Evolutionary conservation across 2,329 filamentous ascomycete genomes (phyloP).

Genomic region (Penicillium palitans): DNA sequence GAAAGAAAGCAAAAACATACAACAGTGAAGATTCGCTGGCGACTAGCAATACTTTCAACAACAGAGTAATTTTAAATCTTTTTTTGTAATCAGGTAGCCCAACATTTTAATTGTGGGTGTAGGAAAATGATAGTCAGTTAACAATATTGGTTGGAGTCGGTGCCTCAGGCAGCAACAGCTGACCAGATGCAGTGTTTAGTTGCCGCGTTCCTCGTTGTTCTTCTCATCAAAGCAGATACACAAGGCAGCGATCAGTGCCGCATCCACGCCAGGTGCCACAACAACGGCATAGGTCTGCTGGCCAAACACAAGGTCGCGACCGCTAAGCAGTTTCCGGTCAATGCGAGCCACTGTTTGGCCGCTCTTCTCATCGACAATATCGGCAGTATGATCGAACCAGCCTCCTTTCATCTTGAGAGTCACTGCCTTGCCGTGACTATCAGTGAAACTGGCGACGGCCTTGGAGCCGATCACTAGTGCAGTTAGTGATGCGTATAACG

Average conservation of each 20-base stretch:
- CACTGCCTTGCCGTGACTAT: conserved; percentile 47
- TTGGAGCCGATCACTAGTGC: conserved; percentile 26
- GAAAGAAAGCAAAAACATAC: too few species aligned
- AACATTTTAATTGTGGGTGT: too few species aligned
- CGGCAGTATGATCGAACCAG: conserved; percentile 58
- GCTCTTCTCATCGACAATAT: conserved; percentile 56
- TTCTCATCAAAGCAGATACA: conserved; percentile 69
- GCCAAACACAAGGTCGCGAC: conserved; percentile 58
- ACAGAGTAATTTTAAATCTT: too few species aligned
- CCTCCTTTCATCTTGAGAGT: conserved; percentile 61
- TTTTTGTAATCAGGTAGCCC: too few species aligned
- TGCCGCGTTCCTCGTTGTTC: conserved; percentile 50
- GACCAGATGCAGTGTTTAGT: too few species aligned
- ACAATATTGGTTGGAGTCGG: too few species aligned
- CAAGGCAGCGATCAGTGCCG: conserved; percentile 64
- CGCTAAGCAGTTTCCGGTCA: conserved; percentile 58
- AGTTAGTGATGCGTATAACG: conserved; percentile 8
- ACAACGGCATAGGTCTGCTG: conserved; percentile 67
- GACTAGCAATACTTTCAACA: too few species aligned
- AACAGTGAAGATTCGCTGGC: too few species aligned
- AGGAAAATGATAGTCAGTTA: too few species aligned
- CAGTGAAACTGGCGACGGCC: conserved; percentile 54
- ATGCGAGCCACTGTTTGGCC: conserved; percentile 59
- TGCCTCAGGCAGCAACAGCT: too few species aligned
- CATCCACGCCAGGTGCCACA: conserved; percentile 65